These are phyloP conservation scores for Coemansia sp. DNA, from an alignment of 192 early-diverging fungal genomes.

Conservation along the genomic window DNA sequence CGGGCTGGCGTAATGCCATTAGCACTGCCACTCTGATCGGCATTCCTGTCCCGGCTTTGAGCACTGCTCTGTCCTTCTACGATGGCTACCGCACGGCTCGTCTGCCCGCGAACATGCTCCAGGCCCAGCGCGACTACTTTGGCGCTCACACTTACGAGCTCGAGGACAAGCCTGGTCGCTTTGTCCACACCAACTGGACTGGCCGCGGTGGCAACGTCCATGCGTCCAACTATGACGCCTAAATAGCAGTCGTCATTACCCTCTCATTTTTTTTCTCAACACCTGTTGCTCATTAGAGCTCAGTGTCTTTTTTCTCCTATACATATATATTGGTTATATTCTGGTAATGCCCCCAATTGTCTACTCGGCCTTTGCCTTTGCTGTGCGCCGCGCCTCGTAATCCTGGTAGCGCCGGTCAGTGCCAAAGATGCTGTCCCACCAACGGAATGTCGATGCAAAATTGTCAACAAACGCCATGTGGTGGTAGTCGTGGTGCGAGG, in stretches of 20 bases:
- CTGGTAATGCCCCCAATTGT: not conserved
- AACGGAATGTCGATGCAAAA: slow-evolving; percentile 80
- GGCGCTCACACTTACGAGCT: slow-evolving; percentile 97
- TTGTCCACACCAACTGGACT: slow-evolving; percentile 98
- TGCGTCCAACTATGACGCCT: slow-evolving; percentile 72
- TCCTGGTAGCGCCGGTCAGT: slow-evolving; percentile 76
- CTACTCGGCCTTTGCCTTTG: slow-evolving; percentile 29
- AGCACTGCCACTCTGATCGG: slow-evolving; percentile 79
- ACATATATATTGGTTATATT: not conserved
- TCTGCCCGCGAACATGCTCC: slow-evolving; percentile 94
- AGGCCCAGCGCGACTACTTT: slow-evolving; percentile 99
- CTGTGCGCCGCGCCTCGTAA: slow-evolving; percentile 45
- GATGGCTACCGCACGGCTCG: slow-evolving; percentile 93
- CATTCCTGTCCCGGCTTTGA: slow-evolving; percentile 87
- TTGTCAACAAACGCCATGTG: slow-evolving; percentile 67
- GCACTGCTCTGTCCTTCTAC: slow-evolving; percentile 94
- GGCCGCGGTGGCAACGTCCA: slow-evolving; percentile 85
- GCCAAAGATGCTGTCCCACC: slow-evolving; percentile 88
- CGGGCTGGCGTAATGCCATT: slow-evolving; percentile 88
- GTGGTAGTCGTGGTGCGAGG: slow-evolving; percentile 78
- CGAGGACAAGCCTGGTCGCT: slow-evolving; percentile 70
- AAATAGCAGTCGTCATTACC: slow-evolving; percentile 8
- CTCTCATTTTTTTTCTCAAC: not conserved
- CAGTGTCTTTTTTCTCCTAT: not conserved
- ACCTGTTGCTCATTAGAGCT: not conserved